Evolutionary conservation across 2,329 filamentous ascomycete genomes (phyloP).

Genomic region (Bisporella sp.): DNA sequence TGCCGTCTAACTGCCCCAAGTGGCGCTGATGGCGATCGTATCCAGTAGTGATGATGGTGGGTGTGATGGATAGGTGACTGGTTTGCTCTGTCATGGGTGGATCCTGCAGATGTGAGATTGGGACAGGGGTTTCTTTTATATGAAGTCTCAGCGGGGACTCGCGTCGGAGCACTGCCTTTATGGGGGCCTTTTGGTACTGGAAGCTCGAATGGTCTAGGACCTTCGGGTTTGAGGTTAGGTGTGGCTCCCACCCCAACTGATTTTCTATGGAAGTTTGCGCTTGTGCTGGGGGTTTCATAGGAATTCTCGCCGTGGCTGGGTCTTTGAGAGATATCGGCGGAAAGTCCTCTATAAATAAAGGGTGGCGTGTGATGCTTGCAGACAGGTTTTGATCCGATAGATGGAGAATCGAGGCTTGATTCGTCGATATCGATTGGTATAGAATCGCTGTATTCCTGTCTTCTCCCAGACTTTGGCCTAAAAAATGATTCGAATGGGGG

Average conservation of each 20-base stretch:
- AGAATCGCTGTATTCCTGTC: slow-evolving; percentile 31
- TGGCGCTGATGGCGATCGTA: slow-evolving; percentile 18
- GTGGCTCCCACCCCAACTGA: no score
- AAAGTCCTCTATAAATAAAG: slow-evolving; percentile 13
- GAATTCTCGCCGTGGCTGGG: slow-evolving; percentile 11
- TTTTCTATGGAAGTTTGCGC: no score
- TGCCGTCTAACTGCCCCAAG: slow-evolving; percentile 9
- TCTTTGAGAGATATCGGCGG: slow-evolving; percentile 16
- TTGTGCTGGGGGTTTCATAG: slow-evolving; percentile 5
- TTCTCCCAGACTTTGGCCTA: slow-evolving; percentile 25
- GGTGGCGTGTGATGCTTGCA: slow-evolving; percentile 3
- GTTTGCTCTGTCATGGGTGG: background rate
- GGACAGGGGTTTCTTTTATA: no score
- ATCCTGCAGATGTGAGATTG: no score
- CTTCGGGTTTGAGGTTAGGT: no score
- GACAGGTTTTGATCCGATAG: slow-evolving; percentile 21
- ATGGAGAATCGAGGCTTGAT: slow-evolving; percentile 21
- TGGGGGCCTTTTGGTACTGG: no score
- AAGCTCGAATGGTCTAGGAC: no score
- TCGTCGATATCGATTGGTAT: slow-evolving; percentile 31
- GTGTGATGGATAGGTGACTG: slow-evolving; percentile 25
- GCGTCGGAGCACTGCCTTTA: no score
- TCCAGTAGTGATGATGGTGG: slow-evolving; percentile 58
- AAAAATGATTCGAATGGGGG: slow-evolving; percentile 28
- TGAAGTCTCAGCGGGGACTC: no score